A percentile compares a stretch with the other conserved stretches of the same genome.
Evolutionary conservation across 768 basidiomycete genomes (phyloP).

Genomic region (Trametes punicea): DNA sequence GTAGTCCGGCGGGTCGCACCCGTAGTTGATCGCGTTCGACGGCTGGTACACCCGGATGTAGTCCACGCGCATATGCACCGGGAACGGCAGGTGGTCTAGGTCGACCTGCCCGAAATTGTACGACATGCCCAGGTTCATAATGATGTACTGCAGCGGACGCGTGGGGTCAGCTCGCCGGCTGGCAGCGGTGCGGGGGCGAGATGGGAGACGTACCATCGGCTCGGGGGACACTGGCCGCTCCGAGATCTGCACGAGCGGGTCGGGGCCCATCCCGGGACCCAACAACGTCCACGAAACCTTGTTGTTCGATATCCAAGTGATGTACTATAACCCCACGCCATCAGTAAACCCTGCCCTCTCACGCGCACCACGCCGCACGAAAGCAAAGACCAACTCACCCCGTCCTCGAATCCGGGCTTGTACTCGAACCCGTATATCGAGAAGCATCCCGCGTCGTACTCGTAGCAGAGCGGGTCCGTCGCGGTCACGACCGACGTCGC

Average conservation of each 20-base stretch:
- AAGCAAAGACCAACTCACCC: conserved; percentile 37
- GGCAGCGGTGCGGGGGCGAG: not conserved
- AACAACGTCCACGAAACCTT: conserved; percentile 72
- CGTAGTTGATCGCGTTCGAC: conserved; percentile 63
- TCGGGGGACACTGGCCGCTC: conserved; percentile 73
- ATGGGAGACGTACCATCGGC: conserved; percentile 63
- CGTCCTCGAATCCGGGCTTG: conserved; percentile 59
- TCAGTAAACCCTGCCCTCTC: too few relatives aligned
- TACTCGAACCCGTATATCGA: conserved; percentile 80
- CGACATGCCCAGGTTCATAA: conserved; percentile 84
- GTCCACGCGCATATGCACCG: conserved; percentile 71
- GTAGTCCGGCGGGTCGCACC: conserved; percentile 76
- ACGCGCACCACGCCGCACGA: not conserved
- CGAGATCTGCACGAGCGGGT: conserved; percentile 56
- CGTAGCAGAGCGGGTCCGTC: conserved; percentile 72
- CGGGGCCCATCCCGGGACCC: conserved; percentile 62
- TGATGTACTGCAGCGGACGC: conserved; percentile 58
- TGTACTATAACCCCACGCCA: conserved; percentile 50
- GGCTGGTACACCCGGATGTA: conserved; percentile 92
- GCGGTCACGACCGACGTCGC: conserved; percentile 69
- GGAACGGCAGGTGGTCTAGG: conserved; percentile 67
- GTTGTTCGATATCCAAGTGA: conserved; percentile 77
- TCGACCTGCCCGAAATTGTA: conserved; percentile 76
- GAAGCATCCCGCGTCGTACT: conserved; percentile 55
- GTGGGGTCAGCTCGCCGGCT: not conserved